Evolutionary conservation across 345 rosid genomes (phyloP), one percentile per base, ranked within the genome.

Genomic region (Mercurialis annua): DNA sequence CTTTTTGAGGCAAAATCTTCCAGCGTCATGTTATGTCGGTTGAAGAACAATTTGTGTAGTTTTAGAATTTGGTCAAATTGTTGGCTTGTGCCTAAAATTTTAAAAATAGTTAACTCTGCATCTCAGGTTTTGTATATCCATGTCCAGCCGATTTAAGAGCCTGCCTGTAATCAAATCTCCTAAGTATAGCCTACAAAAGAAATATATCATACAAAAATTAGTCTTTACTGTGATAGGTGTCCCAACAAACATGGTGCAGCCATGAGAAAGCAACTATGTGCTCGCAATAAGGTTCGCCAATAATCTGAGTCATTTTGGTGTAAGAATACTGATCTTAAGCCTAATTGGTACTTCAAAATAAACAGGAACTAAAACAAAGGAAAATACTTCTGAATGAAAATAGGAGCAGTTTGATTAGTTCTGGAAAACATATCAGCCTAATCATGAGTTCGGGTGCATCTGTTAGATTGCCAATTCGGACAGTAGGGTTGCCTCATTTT

Each of bases 11-110:
- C 73, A 80, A 90, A 92, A 67, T 86, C 93, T 62, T 84, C 90
- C 98, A 97, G 88, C 58, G 92, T 82, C 85, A 82, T 83, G 77
- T 84, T 90, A 26, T 78, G 73, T 68, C 89, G 81, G 74, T 73
- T 77, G 80, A 76, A 65, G 82, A 92, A 87, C 71, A 88, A 66
- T 57, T 73, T 72, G 74, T 83, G 60, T 40, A 92, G 91, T 74
- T 87, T 92, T 76, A 5, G 89, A 86, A 78, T 90, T 92, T 58
- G 97, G 97, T 36, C 96, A 82, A 61, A 90, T 82, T 26, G 97
- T 92, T 55, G 90, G 88, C 70, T 88, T 90, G 84, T 92, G 98
- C 70, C 98, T 93, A 59, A 85, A 74, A 87, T 90, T n/a, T n/a
- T n/a, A n/a, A n/a, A n/a, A n/a, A n/a, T n/a, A n/a, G n/a, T n/a